Percentiles rank a stretch among this genome's conserved stretches.
These are phyloP conservation scores for Thermochaetoides dissita DNA, from an alignment of 2,329 filamentous ascomycete species.

Conservation along the genomic window DNA sequence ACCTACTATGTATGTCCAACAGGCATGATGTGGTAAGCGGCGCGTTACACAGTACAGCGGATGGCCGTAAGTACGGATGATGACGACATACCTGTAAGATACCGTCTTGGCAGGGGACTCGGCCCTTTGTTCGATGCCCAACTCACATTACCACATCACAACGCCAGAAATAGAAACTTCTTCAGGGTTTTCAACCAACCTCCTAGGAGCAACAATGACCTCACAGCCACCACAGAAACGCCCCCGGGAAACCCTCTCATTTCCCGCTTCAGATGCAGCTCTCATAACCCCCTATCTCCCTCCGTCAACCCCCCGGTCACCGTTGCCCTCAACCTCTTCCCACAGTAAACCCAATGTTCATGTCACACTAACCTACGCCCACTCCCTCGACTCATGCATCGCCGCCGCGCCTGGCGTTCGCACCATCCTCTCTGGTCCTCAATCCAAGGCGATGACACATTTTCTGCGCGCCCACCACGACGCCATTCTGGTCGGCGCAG, in stretches of 20 bases:
- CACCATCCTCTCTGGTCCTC: conserved; percentile 67
- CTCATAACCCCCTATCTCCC: conserved; percentile 9
- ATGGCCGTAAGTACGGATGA: too few relatives aligned
- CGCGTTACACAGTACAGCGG: too few relatives aligned
- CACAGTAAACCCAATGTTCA: conserved; percentile 1
- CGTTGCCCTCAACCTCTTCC: conserved; percentile 4
- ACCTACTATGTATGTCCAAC: too few relatives aligned
- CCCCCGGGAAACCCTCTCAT: conserved; percentile 14
- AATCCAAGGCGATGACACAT: conserved; percentile 87
- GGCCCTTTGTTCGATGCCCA: neutral
- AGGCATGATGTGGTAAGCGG: too few relatives aligned
- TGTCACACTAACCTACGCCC: conserved; percentile 79
- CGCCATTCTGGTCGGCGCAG: conserved; percentile 73
- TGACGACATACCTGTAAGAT: too few relatives aligned
- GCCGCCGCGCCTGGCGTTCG: conserved; percentile 65
- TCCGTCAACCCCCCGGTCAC: conserved; percentile 10
- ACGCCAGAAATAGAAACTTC: too few relatives aligned
- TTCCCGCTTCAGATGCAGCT: conserved; percentile 6
- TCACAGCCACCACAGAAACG: conserved; percentile 11
- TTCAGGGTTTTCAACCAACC: neutral
- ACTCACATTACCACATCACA: too few relatives aligned
- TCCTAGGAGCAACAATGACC: neutral
- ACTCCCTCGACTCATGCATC: conserved; percentile 72
- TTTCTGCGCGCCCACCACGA: conserved; percentile 70
- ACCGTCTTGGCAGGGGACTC: too few relatives aligned